Conservation (phyloP, 1,284 basidiomycete genomes). For the Schizopora paradoxa region DNA sequence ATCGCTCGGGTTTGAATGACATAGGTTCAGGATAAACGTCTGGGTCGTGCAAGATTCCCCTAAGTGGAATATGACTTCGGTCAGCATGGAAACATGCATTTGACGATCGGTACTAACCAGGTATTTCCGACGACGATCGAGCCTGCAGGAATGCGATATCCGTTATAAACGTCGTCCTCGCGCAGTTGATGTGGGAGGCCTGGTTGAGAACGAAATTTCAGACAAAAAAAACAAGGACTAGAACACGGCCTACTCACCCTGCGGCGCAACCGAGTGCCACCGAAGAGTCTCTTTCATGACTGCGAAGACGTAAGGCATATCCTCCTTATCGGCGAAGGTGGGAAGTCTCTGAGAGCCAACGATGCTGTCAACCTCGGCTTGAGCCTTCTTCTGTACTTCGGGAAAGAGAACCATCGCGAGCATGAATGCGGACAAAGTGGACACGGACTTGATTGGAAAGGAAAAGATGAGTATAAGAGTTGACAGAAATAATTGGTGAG, state of each 20-base stretch:
- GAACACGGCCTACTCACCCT: constrained; percentile 2
- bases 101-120: constrained; percentile 10
- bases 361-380: constrained; percentile 56
- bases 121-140: constrained; percentile 17
- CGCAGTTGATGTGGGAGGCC: constrained; percentile 14
- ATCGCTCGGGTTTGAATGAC: constrained; percentile 11
- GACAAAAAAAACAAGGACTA: not conserved
- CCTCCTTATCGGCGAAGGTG: constrained; percentile 50
- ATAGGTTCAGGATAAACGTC: constrained; percentile 9
- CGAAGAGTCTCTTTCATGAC: constrained; percentile 57
- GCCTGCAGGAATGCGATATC: constrained; percentile 18
- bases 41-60: constrained; percentile 16
- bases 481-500: constrained; percentile 1
- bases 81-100: not conserved
- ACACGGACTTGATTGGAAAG: constrained; percentile 39
- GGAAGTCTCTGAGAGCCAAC: constrained; percentile 57
- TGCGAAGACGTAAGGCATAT: constrained; percentile 57
- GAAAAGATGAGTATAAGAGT: not conserved
- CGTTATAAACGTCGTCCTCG: constrained; percentile 17
- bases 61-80: not conserved
- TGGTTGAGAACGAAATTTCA: constrained; percentile 14
- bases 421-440: constrained; percentile 46
- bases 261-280: constrained; percentile 50
- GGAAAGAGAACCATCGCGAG: constrained; percentile 50
- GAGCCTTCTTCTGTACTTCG: constrained; percentile 47